A percentile compares a stretch with the other conserved stretches of the same genome.
Evolutionary conservation across 208 protist species (phyloP).

Genomic region (Leishmania aethiopica): DNA sequence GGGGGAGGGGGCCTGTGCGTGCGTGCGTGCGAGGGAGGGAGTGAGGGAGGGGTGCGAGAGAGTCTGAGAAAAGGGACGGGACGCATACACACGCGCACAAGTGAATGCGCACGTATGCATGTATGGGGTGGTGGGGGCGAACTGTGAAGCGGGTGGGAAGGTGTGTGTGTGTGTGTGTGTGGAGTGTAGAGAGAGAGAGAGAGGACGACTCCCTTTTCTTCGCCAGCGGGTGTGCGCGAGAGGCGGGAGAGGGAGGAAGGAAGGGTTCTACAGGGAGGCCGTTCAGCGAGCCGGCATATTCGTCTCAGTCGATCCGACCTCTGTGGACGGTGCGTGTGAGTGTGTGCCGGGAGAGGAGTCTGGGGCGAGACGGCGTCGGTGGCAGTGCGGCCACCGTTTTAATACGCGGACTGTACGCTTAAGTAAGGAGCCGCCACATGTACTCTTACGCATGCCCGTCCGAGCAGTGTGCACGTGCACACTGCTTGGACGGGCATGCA

Average conservation of each 20-base stretch:
- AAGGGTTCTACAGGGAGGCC: background rate
- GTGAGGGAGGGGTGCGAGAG: slow-evolving; percentile 1
- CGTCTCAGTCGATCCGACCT: background rate
- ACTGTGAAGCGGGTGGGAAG: background rate
- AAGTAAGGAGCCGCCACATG: background rate
- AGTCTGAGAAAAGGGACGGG: background rate
- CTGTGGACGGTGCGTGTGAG: background rate
- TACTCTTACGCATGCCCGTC: background rate
- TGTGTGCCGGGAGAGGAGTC: background rate
- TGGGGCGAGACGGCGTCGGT: background rate
- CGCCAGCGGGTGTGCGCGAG: background rate
- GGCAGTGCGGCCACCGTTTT: no score
- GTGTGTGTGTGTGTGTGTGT: background rate
- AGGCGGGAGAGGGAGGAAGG: no score
- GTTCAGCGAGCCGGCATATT: background rate
- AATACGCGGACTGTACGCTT: background rate
- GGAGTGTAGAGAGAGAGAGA: background rate
- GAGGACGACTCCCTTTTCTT: background rate
- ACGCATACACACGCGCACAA: background rate
- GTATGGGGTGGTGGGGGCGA: background rate
- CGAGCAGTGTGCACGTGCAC: no score
- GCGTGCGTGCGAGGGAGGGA: background rate
- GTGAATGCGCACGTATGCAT: background rate
- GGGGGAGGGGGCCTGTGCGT: no score
- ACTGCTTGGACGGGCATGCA: no score